These are phyloP conservation scores for Tarenaya hassleriana DNA, from an alignment of 345 rosid species.

Conservation along the genomic window DNA sequence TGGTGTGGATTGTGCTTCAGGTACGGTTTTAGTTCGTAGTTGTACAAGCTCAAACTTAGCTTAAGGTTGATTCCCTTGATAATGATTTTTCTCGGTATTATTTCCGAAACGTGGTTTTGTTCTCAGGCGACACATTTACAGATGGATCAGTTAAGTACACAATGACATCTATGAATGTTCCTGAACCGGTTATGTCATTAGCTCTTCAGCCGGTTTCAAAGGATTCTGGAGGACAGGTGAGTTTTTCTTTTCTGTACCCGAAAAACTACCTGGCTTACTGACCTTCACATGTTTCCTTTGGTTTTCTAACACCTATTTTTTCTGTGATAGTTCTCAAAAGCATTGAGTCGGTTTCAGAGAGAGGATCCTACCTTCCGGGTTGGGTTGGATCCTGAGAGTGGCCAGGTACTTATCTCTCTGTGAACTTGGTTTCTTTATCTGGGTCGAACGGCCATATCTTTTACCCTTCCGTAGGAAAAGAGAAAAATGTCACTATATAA, in stretches of 20 bases:
- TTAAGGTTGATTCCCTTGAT: too few relatives aligned
- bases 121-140: slow-evolving; percentile 88
- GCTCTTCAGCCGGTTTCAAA: slow-evolving; percentile 97
- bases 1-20: slow-evolving; percentile 99
- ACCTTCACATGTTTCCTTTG: slow-evolving; percentile 5
- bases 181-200: slow-evolving; percentile 97
- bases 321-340: slow-evolving; percentile 77
- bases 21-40: slow-evolving; percentile 29
- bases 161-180: slow-evolving; percentile 99
- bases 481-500: slow-evolving; percentile 5
- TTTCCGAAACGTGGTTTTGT: slow-evolving; percentile 1
- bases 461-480: background rate
- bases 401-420: slow-evolving; percentile 44
- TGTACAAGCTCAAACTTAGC: background rate
- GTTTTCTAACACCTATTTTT: slow-evolving; percentile 6
- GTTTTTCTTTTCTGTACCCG: slow-evolving; percentile 21
- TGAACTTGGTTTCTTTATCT: background rate
- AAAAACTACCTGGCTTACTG: background rate
- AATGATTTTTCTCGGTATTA: slow-evolving; percentile 8
- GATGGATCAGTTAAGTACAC: slow-evolving; percentile 91
- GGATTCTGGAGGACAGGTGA: slow-evolving; percentile 95
- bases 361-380: slow-evolving; percentile 99
- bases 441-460: slow-evolving; percentile 19
- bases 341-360: slow-evolving; percentile 86
- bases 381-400: slow-evolving; percentile 96